Percentiles rank a stretch among this genome's conserved stretches.
Conservation (phyloP, 2,329 filamentous ascomycete species). For the Aureobasidium namibiae region DNA sequence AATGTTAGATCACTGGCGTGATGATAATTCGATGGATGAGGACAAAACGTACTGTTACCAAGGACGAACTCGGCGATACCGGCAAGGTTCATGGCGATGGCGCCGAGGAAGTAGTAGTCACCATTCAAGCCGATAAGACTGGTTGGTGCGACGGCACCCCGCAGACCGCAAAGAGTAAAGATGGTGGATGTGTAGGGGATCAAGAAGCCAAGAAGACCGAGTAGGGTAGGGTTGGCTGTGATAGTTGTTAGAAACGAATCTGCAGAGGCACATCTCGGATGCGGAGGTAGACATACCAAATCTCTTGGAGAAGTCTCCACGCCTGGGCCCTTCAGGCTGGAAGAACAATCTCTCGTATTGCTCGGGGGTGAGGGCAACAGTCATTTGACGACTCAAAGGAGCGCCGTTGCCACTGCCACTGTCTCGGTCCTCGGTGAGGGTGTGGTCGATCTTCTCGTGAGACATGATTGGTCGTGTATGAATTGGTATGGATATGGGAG, state of each 20-base stretch:
- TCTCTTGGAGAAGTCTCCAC: constrained; percentile 21
- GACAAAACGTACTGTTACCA: constrained; percentile 19
- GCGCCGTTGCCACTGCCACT: constrained; percentile 1
- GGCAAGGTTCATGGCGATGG: constrained; percentile 21
- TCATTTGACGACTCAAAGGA: constrained; percentile 20
- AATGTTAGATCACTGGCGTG: neutral
- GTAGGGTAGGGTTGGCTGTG: constrained; percentile 20
- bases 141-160: constrained; percentile 17
- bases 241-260: neutral
- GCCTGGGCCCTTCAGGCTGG: constrained; percentile 18
- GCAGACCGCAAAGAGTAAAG: constrained; percentile 19
- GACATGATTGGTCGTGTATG: neutral
- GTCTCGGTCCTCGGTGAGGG: neutral
- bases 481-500: neutral
- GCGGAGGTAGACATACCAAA: constrained; percentile 15
- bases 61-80: constrained; percentile 23
- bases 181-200: constrained; percentile 23
- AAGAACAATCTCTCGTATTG: constrained; percentile 25
- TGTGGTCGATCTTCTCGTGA: constrained; percentile 11
- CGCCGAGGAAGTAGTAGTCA: constrained; percentile 23
- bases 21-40: too few relatives aligned
- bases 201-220: constrained; percentile 23
- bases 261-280: too few relatives aligned
- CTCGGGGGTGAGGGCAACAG: constrained; percentile 20
- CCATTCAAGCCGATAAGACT: constrained; percentile 20